Base-by-base conservation (phyloP, 495 filamentous ascomycete genomes). In the Penicillium roqueforti region DNA sequence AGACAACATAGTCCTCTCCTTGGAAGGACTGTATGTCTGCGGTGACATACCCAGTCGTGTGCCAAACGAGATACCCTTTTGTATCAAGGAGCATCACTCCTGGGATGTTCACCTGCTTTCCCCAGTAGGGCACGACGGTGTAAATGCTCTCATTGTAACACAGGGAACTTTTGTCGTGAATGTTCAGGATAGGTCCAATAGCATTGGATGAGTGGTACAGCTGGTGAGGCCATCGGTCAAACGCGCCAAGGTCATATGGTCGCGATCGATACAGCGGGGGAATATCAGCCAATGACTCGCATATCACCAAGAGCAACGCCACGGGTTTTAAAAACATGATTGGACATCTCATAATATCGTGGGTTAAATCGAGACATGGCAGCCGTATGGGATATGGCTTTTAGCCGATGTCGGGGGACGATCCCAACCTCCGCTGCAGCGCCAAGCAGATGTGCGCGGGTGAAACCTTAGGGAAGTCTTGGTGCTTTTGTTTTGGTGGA, bases 191-290 rank as follows among this genome's bases (percentile, higher is more conserved):
- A 13, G 46, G 46, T 1, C 32, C 46, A 16, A 37, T 26, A 3
- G 28, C 19, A 14, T 5, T n/a, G 2, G 29, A 26, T 4, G 46
- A 48, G 32, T 48, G 46, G 7, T 48, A 48, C 4, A 37, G 4
- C 6, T 48, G 45, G 7, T 48, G 45, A n/a, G 31, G 31, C 45
- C 31, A 48, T 47, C 45, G 29, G 10, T 23, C 45, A 8, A 47
- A 47, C 3, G 45, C 45, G 7, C 45, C 45, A 13, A 47, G 4
- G 13, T 47, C 45, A 47, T 34, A 47, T 36, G 16, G 45, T 32
- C 18, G 45, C 29, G 45, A 36, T 34, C 18, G 45, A 34, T 47
- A 47, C 3, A 47, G 29, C 0, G 29, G 45, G 3, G n/a, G 29
- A 7, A 47, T 47, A 10, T 47, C 45, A 9, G 45, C 45, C 29